Evolutionary conservation across 2,329 filamentous ascomycete genomes (phyloP), one percentile per base, ranked within the genome.

Genomic region (Ciborinia camelliae): DNA sequence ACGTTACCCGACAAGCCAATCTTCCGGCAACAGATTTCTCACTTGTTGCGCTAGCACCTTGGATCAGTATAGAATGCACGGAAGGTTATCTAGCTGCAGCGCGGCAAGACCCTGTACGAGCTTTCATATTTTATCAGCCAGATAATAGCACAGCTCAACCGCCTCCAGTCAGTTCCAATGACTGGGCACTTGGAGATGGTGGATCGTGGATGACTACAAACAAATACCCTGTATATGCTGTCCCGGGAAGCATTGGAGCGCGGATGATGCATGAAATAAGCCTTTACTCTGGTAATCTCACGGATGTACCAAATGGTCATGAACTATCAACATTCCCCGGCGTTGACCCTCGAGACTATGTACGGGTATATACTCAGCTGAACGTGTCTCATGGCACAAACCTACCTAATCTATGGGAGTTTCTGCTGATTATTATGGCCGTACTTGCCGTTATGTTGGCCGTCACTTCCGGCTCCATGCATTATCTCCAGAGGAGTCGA

Each of bases 41-140:
- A 63, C 81, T 92, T 60, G 85, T 97, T 71, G 93, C 90, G 35
- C 79, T 97, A 62, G 93, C 91, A 30, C 94, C 94, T 35, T 98
- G 94, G 93, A 86, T 92, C 71, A 90, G 83, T 67, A 79, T 82
- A 9, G 79, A 85, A 32, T 99, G 94, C 74, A 90, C 91, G 15
- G 77, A 82, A 63, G 84, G 88, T 52, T 97, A 92, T 74, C 82
- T 98, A 54, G 77, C 81, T 23, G 81, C 84, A 26, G 83, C 84
- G n/a, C 79, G 81, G 39, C 72, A 77, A 63, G 85, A 88, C 69
- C 82, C 85, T 30, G 81, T 89, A 12, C 82, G 86, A 50, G 86
- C 80, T 28, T 84, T 90, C 72, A 78, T 90, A 47, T 88, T 89
- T 70, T 90, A 88, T 74, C 80, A 79, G 39, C 84, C 86, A 4